phyloP scores from a whole-genome alignment of 768 basidiomycete species.

The Leccinum arenicola region DNA sequence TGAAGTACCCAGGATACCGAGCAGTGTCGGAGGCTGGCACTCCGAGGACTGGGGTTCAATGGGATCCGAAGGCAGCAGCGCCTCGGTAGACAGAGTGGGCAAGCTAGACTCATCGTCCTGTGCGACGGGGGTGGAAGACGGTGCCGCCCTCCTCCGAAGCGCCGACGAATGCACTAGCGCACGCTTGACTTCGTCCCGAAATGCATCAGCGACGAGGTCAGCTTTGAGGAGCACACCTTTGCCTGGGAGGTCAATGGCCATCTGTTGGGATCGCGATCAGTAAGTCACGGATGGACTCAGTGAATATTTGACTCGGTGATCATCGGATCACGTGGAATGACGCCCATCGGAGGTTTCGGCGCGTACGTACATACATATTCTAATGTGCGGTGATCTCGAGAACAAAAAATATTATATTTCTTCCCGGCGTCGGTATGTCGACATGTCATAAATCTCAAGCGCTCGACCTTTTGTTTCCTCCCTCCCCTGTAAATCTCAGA shows the following conservation, averaged over 20 bases:
- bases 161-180: background rate
- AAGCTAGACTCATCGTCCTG: background rate
- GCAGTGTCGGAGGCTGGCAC: slow-evolving; percentile 63
- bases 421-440: background rate
- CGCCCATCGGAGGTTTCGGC: background rate
- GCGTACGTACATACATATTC: background rate
- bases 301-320: background rate
- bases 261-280: slow-evolving; percentile 1
- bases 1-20: slow-evolving; percentile 88
- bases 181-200: slow-evolving; percentile 58
- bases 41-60: background rate
- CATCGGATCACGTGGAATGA: slow-evolving; percentile 11
- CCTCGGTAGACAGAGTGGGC: background rate
- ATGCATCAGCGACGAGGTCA: slow-evolving; percentile 69
- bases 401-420: background rate
- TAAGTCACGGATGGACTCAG: slow-evolving; percentile 1
- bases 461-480: background rate
- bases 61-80: background rate
- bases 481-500: background rate
- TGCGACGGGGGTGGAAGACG: background rate
- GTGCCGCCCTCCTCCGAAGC: background rate
- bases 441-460: background rate
- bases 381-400: background rate
- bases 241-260: slow-evolving; percentile 36
- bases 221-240: slow-evolving; percentile 81